These are phyloP conservation scores for Citeromyces matritensis DNA, from an alignment of 805 yeast species.

Conservation along the genomic window DNA sequence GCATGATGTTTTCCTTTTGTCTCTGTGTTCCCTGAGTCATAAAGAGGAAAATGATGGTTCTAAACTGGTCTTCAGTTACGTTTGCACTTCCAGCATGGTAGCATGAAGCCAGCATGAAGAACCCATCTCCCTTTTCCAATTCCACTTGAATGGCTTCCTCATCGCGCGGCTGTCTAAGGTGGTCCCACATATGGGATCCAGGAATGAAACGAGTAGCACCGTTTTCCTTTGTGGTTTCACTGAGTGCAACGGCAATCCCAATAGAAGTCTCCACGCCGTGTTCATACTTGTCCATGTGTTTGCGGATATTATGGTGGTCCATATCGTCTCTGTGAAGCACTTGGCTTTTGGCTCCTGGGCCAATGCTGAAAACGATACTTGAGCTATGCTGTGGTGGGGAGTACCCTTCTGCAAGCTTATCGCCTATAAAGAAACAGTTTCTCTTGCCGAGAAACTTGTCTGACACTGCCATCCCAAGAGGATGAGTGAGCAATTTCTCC, in stretches of 20 bases:
- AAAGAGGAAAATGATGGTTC: constrained; percentile 12
- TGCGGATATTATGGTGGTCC: constrained; percentile 9
- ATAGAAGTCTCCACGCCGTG: constrained; percentile 10
- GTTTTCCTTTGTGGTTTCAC: constrained; percentile 9
- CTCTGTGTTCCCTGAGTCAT: constrained; percentile 13
- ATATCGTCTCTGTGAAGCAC: constrained; percentile 12
- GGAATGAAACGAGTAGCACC: constrained; percentile 17
- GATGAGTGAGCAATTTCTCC: constrained; percentile 6
- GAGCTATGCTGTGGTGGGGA: constrained; percentile 9
- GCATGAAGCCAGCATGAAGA: constrained; percentile 14
- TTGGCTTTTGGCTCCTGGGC: constrained; percentile 12
- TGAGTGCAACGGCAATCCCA: constrained; percentile 9
- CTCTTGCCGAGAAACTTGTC: constrained; percentile 8
- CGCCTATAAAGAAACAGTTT: constrained; percentile 10
- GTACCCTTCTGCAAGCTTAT: constrained; percentile 8
- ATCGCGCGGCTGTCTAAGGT: constrained; percentile 9
- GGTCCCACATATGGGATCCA: constrained; percentile 19
- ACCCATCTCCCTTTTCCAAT: constrained; percentile 15
- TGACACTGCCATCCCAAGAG: constrained; percentile 7
- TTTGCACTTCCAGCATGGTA: constrained; percentile 17
- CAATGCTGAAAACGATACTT: constrained; percentile 9
- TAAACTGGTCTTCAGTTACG: constrained; percentile 9
- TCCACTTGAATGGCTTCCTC: constrained; percentile 11
- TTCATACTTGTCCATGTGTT: constrained; percentile 5
- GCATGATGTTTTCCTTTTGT: constrained; percentile 15